These are phyloP conservation scores for Corchorus olitorius DNA, from an alignment of 345 rosid genomes.

Conservation along the genomic window DNA sequence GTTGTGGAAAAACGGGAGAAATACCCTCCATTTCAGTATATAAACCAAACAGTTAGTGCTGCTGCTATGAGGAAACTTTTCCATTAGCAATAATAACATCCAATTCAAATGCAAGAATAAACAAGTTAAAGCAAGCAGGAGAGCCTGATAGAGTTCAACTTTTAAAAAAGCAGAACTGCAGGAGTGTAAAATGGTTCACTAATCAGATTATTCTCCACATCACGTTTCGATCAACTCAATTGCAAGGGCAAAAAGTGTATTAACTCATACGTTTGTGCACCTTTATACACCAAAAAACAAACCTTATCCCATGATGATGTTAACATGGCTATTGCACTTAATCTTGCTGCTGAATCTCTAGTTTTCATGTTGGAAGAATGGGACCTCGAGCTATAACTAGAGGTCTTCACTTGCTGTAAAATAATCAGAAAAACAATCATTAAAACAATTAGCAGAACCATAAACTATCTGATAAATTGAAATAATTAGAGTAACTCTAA, in stretches of 20 bases:
- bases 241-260: background rate
- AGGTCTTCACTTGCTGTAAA: slow-evolving; percentile 57
- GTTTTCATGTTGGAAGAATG: slow-evolving; percentile 44
- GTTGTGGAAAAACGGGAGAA: background rate
- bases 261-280: background rate
- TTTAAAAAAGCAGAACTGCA: background rate
- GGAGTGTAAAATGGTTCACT: background rate
- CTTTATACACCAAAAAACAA: slow-evolving; percentile 10
- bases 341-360: slow-evolving; percentile 41
- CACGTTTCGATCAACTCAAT: background rate
- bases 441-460: background rate
- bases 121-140: background rate
- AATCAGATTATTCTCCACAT: background rate
- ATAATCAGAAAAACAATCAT: slow-evolving; percentile 19
- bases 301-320: slow-evolving; percentile 85
- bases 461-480: background rate
- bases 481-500: background rate
- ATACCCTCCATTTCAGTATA: background rate
- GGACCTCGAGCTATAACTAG: slow-evolving; percentile 64
- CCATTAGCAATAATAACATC: background rate
- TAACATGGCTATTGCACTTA: slow-evolving; percentile 38
- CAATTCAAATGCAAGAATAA: background rate
- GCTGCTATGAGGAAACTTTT: background rate
- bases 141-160: background rate
- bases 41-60: background rate